Conservation (phyloP, 768 basidiomycete species). For the Gymnopilus dilepis region DNA sequence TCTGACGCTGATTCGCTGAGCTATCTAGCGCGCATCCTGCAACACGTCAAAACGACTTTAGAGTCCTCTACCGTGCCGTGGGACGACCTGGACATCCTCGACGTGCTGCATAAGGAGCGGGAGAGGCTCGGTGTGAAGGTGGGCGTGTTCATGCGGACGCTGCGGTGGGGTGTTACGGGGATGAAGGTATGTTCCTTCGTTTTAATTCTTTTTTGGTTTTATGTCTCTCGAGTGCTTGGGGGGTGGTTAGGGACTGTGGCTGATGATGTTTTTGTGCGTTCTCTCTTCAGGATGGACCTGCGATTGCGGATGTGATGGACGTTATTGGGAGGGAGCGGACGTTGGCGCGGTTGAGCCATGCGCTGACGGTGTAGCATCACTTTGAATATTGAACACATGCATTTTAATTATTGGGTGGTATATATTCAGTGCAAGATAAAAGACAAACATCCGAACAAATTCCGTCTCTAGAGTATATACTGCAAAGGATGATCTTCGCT, state of each 20-base stretch:
- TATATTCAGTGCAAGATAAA: too few relatives aligned
- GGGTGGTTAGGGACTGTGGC: too few relatives aligned
- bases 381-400: too few relatives aligned
- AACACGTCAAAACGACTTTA: conserved; percentile 35
- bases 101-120: conserved; percentile 50
- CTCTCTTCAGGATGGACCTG: conserved; percentile 50
- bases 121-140: conserved; percentile 42
- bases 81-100: conserved; percentile 29
- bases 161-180: conserved; percentile 82
- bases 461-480: too few relatives aligned
- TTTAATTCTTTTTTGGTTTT: background rate
- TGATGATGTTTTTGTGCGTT: background rate
- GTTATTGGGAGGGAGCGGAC: conserved; percentile 50
- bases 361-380: too few relatives aligned
- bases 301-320: conserved; percentile 48
- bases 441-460: too few relatives aligned
- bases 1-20: background rate
- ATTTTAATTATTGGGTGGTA: too few relatives aligned
- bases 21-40: conserved; percentile 38
- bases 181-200: conserved; percentile 64
- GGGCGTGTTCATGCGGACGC: conserved; percentile 69
- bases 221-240: background rate
- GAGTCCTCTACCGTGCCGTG: conserved; percentile 38
- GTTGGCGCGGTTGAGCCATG: conserved; percentile 35
- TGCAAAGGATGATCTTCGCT: too few relatives aligned